Evolutionary conservation across 2,329 filamentous ascomycete species (phyloP), one percentile per base, ranked within the genome.

Genomic region (Penicillium sp.): DNA sequence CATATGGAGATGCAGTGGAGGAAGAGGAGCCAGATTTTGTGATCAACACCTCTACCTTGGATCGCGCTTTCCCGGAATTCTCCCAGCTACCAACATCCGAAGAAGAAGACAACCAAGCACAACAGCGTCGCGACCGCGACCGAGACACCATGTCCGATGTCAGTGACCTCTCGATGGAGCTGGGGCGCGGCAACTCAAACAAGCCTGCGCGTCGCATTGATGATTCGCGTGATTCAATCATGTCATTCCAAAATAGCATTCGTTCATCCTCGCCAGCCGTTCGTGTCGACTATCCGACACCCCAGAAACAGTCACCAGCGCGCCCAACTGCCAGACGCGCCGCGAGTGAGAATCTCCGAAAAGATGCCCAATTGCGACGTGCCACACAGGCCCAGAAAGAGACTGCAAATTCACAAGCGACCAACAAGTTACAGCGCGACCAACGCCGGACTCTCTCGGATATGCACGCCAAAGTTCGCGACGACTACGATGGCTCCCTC

Each of bases 91-190:
- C 66, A 38, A 66, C 65, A 33, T 72, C 69, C 28, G 67, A 69
- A 39, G 72, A 75, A 41, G 63, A 66, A 39, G 57, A 56, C 28
- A 62, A 62, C 13, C 66, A 68, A 39, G 33, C 32, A 34, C 13
- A 44, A 32, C 44, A 47, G 24, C 50, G 49, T 25, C 41, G 46
- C 4, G 34, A 38, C 12, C 26, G 33, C 6, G 44, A 46, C 39
- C 26, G 37, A 9, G 48, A 45, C 28, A 40, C 44, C 13, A 44
- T 52, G 41, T 51, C 47, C 47, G 62, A 62, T 4, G 66, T 70
- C 9, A 71, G 75, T 43, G 73, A 71, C 44, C 68, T 76, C 50
- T 81, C 79, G 2, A 71, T 84, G 47, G 81, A 84, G 58, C 62
- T 80, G 29, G 79, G 77, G 39, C 73, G 82, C 46, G 80, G 76